Evolutionary conservation across 179 eudicot genomes (phyloP).

Genomic region (Carnegiea gigantea): DNA sequence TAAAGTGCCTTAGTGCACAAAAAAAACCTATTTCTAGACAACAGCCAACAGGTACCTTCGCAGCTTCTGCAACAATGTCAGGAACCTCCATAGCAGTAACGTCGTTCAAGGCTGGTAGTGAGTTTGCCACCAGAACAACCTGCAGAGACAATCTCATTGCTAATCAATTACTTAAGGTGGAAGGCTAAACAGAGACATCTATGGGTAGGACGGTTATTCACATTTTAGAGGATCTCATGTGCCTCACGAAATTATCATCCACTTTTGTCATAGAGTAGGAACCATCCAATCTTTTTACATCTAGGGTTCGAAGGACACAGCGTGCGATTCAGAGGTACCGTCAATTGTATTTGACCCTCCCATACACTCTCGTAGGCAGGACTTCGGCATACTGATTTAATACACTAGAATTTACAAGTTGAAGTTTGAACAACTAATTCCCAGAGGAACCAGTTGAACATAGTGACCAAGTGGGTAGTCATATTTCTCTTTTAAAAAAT

Average conservation of each 20-base stretch:
- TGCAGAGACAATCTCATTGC: slow-evolving; percentile 32
- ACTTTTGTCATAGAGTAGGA: too few species aligned
- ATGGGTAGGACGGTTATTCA: neutral
- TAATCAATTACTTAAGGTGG: neutral
- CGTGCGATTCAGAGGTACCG: too few species aligned
- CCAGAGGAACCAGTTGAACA: too few species aligned
- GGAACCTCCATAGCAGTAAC: slow-evolving; percentile 98
- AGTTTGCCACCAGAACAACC: slow-evolving; percentile 97
- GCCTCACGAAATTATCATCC: neutral
- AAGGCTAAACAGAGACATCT: neutral
- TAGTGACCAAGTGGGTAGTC: neutral
- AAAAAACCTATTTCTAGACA: neutral
- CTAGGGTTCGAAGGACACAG: too few species aligned
- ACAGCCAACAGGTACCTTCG: slow-evolving; percentile 54
- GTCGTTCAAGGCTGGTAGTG: slow-evolving; percentile 92
- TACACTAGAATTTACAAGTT: too few species aligned
- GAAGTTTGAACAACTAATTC: too few species aligned
- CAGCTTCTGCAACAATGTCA: slow-evolving; percentile 96
- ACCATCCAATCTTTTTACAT: too few species aligned
- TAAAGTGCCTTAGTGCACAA: neutral
- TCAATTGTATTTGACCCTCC: too few species aligned
- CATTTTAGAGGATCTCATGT: neutral
- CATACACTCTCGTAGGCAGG: too few species aligned
- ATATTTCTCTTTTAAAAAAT: too few species aligned
- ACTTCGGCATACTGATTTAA: too few species aligned